Evolutionary conservation across 2,329 filamentous ascomycete species (phyloP).

Genomic region (Trichoderma polysporum): DNA sequence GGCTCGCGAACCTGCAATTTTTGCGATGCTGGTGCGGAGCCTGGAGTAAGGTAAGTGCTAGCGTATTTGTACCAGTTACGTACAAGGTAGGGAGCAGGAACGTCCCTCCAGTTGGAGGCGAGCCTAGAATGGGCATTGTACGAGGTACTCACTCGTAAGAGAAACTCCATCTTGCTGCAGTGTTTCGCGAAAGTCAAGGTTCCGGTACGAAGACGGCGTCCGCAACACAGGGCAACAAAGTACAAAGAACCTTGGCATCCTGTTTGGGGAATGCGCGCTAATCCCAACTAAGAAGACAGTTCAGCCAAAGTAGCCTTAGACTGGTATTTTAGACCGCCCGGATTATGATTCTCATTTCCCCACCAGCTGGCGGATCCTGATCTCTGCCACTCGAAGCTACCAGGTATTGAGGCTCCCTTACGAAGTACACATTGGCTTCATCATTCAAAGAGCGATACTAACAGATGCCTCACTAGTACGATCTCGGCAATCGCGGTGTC

Average conservation of each 20-base stretch:
- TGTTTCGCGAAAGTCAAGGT: too few relatives aligned
- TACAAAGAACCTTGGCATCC: not conserved
- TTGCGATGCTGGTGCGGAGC: not conserved
- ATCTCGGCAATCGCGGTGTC: slow-evolving; percentile 15
- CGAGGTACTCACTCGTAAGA: too few relatives aligned
- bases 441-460: not conserved
- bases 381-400: slow-evolving; percentile 13
- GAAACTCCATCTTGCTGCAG: too few relatives aligned
- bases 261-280: not conserved
- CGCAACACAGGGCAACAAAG: not conserved
- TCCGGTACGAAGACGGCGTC: not conserved
- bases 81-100: too few relatives aligned
- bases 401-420: slow-evolving; percentile 9
- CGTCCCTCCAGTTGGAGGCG: too few relatives aligned
- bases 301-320: not conserved
- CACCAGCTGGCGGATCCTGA: slow-evolving; percentile 6
- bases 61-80: not conserved
- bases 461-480: slow-evolving; percentile 8
- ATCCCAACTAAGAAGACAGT: not conserved
- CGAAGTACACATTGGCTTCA: not conserved
- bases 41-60: not conserved
- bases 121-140: too few relatives aligned
- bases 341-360: not conserved
- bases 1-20: not conserved
- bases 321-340: not conserved